These are phyloP conservation scores for Pyrus hybrid DNA, from an alignment of 331 rosid species.

Conservation along the genomic window DNA sequence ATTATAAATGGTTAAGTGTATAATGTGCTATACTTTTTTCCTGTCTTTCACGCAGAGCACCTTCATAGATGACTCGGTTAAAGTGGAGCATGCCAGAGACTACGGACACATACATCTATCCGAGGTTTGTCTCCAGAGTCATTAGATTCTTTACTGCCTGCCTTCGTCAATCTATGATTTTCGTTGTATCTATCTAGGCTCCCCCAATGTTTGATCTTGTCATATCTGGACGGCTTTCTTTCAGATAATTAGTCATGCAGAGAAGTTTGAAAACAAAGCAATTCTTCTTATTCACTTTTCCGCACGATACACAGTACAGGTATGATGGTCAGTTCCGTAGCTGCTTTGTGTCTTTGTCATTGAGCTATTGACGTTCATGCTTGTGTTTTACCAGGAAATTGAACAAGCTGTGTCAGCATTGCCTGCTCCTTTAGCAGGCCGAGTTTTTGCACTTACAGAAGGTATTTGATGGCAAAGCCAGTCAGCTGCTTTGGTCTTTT, in stretches of 20 bases:
- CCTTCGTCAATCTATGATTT: background rate
- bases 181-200: background rate
- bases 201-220: background rate
- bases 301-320: constrained; percentile 54
- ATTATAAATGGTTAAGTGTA: background rate
- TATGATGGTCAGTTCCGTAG: constrained; percentile 1
- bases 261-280: constrained; percentile 57
- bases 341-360: background rate
- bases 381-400: constrained; percentile 57
- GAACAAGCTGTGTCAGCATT: constrained; percentile 51
- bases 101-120: constrained; percentile 62
- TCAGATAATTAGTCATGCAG: constrained; percentile 56
- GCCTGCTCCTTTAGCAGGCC: constrained; percentile 57
- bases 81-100: constrained; percentile 59
- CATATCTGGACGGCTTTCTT: background rate
- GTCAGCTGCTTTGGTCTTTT: background rate
- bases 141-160: background rate
- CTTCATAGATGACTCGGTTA: constrained; percentile 47
- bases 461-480: constrained; percentile 39
- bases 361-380: background rate
- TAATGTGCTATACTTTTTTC: background rate
- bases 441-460: constrained; percentile 69
- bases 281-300: constrained; percentile 79
- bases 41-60: constrained; percentile 44
- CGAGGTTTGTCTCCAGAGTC: constrained; percentile 33